Evolutionary conservation across 495 filamentous ascomycete genomes (phyloP), one percentile per base, ranked within the genome.

Genomic region (Penicillium crystallinum): DNA sequence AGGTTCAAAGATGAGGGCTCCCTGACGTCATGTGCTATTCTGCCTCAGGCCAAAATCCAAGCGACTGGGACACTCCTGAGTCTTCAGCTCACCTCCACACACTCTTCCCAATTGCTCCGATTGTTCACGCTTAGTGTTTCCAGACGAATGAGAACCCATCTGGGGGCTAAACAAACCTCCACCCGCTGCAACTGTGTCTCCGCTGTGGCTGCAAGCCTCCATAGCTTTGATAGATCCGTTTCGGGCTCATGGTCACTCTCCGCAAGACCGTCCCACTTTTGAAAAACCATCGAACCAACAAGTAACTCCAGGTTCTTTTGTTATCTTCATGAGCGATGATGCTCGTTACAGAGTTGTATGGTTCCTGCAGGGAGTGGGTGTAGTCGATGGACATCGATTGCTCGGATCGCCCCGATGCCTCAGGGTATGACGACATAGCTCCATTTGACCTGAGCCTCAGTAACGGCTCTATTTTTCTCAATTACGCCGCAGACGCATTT

Each of bases 21-120:
- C 8, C 35, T 60, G 60, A 63, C 60, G 57, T 63, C 60, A 63
- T 46, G 54, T 63, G 57, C 47, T 15, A 2, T 48, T 0, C 2
- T 55, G 54, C 60, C 60, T 60, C 31, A 57, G 57, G 54, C 56
- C 35, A 1, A 5, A 33, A 37, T 19, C 22, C 33, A 21, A 35
- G 18, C 34, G 34, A n/a, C 1, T 43, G 40, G n/a, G 4, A 10
- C 17, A 35, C 18, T 17, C 21, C 30, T 1, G 37, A 11, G 14
- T 38, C 22, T 25, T 33, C 31, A 7, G 4, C 25, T 43, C 27
- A 14, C n/a, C 29, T 45, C 31, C 30, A 35, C 31, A 23, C 1
- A 10, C 5, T 38, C 12, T n/a, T 30, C 22, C 25, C 17, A 17
- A 40, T 22, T 15, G 30, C 17, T 41, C 7, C 12, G 10, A 14